phyloP scores from a whole-genome alignment of 805 yeast genomes.

The Lipomyces lipofer region DNA sequence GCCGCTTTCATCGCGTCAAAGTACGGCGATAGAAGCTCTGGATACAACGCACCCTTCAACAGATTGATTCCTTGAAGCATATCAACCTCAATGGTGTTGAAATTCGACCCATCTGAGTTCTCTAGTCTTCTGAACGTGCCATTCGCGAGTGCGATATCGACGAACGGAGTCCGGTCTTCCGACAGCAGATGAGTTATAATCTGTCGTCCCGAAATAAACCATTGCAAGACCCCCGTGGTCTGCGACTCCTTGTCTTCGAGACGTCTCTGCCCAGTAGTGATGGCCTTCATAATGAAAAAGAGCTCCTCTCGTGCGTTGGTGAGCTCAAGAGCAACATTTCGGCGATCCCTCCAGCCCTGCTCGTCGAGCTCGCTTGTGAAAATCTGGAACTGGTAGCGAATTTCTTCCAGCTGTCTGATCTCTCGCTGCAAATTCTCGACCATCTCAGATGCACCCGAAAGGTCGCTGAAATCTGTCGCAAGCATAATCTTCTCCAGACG shows the following conservation, averaged over 20 bases:
- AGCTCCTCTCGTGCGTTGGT: conserved; percentile 43
- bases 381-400: conserved; percentile 52
- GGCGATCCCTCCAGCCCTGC: conserved; percentile 30
- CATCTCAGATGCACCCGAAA: conserved; percentile 50
- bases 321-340: conserved; percentile 24
- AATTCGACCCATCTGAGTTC: conserved; percentile 64
- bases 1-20: conserved; percentile 35
- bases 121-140: conserved; percentile 63
- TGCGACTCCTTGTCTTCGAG: conserved; percentile 34
- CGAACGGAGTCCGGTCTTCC: conserved; percentile 59
- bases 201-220: conserved; percentile 67
- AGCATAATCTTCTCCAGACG: conserved; percentile 65
- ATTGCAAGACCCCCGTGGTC: conserved; percentile 50
- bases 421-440: conserved; percentile 54
- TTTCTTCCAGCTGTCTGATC: conserved; percentile 43
- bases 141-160: conserved; percentile 67
- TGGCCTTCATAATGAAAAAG: conserved; percentile 48
- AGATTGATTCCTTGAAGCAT: conserved; percentile 71
- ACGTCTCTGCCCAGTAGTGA: conserved; percentile 42
- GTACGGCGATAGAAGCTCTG: conserved; percentile 67
- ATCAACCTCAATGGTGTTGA: conserved; percentile 58
- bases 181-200: conserved; percentile 70
- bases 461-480: conserved; percentile 68
- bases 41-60: conserved; percentile 57
- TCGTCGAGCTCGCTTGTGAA: conserved; percentile 47